phyloP scores from a whole-genome alignment of 2,329 filamentous ascomycete genomes.

The Microdochium nivale region DNA sequence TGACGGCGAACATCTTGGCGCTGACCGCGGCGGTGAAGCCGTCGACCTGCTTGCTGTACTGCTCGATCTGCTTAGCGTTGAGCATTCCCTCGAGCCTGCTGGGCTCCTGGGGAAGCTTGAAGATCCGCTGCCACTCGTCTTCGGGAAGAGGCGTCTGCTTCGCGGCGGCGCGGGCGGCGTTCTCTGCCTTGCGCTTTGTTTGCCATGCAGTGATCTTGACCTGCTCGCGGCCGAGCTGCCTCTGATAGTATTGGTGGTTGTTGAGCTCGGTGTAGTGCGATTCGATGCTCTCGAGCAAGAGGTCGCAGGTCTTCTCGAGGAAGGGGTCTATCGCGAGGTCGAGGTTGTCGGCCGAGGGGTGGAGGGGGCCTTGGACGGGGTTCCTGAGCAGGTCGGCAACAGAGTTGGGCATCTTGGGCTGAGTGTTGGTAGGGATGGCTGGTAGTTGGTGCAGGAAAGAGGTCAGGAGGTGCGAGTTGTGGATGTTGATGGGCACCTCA shows the following conservation, averaged over 20 bases:
- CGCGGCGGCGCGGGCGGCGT: slow-evolving; percentile 70
- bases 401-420: slow-evolving; percentile 69
- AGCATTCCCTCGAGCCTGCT: slow-evolving; percentile 89
- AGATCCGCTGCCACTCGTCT: slow-evolving; percentile 96
- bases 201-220: slow-evolving; percentile 96
- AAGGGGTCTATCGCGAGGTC: slow-evolving; percentile 94
- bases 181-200: slow-evolving; percentile 92
- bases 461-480: slow-evolving; percentile 96
- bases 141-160: slow-evolving; percentile 88
- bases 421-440: slow-evolving; percentile 51
- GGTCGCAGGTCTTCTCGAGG: slow-evolving; percentile 95
- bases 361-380: slow-evolving; percentile 55
- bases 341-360: slow-evolving; percentile 82
- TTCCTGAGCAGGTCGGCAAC: slow-evolving; percentile 68
- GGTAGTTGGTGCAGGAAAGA: slow-evolving; percentile 92
- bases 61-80: slow-evolving; percentile 92
- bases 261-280: slow-evolving; percentile 97
- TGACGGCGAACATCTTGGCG: slow-evolving; percentile 96
- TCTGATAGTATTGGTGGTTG: slow-evolving; percentile 96
- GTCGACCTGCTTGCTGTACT: slow-evolving; percentile 96
- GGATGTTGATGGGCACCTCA: slow-evolving; percentile 80
- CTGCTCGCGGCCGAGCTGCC: slow-evolving; percentile 88
- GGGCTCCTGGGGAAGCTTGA: slow-evolving; percentile 95
- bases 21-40: slow-evolving; percentile 87
- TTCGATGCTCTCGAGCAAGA: slow-evolving; percentile 94